A percentile compares a stretch with the other conserved stretches of the same genome.
These are phyloP conservation scores for Golubevia pallescens DNA, from an alignment of 1,284 basidiomycete species.

Conservation along the genomic window DNA sequence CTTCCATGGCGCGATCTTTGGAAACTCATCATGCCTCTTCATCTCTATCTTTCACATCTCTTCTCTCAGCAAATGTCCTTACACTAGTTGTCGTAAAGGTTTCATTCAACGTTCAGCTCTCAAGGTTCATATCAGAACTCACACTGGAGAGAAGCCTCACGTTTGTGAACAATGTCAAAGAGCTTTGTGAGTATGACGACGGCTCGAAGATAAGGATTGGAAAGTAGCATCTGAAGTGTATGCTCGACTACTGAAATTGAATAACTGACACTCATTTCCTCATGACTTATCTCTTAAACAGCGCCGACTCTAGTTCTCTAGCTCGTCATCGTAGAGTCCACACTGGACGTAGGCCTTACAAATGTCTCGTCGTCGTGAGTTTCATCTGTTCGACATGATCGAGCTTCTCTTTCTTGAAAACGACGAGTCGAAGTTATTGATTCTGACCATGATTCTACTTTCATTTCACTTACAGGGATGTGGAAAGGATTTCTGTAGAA, in stretches of 20 bases:
- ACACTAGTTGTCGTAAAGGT: conserved; percentile 49
- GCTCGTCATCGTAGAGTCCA: conserved; percentile 70
- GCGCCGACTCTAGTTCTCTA: conserved; percentile 68
- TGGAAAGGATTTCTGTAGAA: conserved; percentile 62
- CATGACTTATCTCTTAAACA: not conserved
- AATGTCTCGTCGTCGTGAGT: conserved; percentile 45
- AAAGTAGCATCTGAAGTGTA: no score
- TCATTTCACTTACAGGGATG: conserved; percentile 18
- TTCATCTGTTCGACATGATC: conserved; percentile 25
- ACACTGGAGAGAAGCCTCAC: conserved; percentile 70
- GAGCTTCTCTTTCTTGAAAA: conserved; percentile 5
- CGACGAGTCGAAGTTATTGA: not conserved
- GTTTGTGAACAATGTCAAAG: conserved; percentile 66
- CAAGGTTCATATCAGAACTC: conserved; percentile 65
- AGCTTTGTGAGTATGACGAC: conserved; percentile 12
- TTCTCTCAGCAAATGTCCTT: not conserved
- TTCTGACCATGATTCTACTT: not conserved
- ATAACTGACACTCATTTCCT: not conserved
- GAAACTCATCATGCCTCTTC: not conserved
- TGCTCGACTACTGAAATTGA: no score
- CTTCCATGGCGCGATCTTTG: no score
- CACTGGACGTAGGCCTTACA: conserved; percentile 66
- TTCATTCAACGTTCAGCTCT: conserved; percentile 61
- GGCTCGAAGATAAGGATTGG: no score
- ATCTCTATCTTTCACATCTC: not conserved